Percentiles rank a stretch among this genome's conserved stretches.
Evolutionary conservation across 306 rosid species (phyloP).

Genomic region (Crotalaria pallida): DNA sequence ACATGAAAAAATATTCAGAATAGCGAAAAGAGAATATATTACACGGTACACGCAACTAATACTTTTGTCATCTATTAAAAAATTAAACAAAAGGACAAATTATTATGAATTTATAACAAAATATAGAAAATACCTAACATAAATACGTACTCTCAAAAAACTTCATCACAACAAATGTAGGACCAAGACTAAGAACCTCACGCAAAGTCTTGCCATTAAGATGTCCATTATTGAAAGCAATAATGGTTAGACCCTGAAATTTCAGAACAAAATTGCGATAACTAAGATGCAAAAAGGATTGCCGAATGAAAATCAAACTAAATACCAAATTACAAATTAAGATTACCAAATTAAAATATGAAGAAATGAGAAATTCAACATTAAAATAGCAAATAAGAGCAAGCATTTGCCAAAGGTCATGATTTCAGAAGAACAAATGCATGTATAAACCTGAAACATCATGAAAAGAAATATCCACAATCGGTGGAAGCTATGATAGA

Average conservation of each 20-base stretch:
- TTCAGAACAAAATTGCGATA: conserved; percentile 4
- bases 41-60: background rate
- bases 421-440: background rate
- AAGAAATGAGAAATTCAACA: background rate
- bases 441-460: conserved; percentile 89
- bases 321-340: background rate
- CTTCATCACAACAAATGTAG: conserved; percentile 86
- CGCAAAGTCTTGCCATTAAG: conserved; percentile 68
- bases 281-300: background rate
- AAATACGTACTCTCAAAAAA: conserved; percentile 72
- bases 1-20: conserved; percentile 3
- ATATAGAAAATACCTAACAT: background rate
- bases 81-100: background rate
- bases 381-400: background rate
- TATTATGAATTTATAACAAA: background rate
- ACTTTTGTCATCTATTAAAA: background rate
- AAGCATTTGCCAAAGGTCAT: background rate
- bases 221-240: conserved; percentile 70
- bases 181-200: conserved; percentile 88
- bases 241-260: conserved; percentile 66
- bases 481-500: conserved; percentile 91
- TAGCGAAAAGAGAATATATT: background rate
- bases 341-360: background rate
- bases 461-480: conserved; percentile 91
- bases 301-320: background rate